phyloP scores from a whole-genome alignment of 306 rosid species.

The Spatholobus suberectus region DNA sequence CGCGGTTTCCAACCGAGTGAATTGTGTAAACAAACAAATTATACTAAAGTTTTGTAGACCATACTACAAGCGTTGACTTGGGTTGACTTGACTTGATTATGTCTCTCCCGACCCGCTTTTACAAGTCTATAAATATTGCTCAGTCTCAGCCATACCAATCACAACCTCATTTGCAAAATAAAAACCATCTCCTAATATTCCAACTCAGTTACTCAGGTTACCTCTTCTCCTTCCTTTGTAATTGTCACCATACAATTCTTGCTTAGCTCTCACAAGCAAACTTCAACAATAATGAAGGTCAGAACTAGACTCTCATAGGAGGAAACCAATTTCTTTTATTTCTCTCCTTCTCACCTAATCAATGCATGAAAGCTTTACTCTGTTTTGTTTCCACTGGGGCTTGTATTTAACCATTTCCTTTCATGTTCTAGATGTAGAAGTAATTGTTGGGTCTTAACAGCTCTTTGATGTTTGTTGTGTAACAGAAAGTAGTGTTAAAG shows the following conservation, averaged over 20 bases:
- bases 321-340: background rate
- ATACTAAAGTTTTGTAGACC: background rate
- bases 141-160: background rate
- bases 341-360: background rate
- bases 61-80: background rate
- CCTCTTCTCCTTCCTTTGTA: background rate
- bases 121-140: background rate
- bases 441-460: background rate
- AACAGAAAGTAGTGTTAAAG: constrained; percentile 61
- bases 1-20: no score
- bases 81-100: background rate
- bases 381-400: background rate
- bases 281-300: background rate
- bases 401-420: background rate
- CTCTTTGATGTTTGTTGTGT: background rate
- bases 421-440: background rate
- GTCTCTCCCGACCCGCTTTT: background rate
- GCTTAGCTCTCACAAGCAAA: background rate
- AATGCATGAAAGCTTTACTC: background rate
- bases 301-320: background rate
- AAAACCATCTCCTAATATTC: background rate
- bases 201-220: no score
- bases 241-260: background rate
- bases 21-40: no score
- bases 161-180: background rate